Percentiles rank a stretch among this genome's conserved stretches.
Conservation (phyloP, 495 filamentous ascomycete species). For the Lentithecium fluviatile region DNA sequence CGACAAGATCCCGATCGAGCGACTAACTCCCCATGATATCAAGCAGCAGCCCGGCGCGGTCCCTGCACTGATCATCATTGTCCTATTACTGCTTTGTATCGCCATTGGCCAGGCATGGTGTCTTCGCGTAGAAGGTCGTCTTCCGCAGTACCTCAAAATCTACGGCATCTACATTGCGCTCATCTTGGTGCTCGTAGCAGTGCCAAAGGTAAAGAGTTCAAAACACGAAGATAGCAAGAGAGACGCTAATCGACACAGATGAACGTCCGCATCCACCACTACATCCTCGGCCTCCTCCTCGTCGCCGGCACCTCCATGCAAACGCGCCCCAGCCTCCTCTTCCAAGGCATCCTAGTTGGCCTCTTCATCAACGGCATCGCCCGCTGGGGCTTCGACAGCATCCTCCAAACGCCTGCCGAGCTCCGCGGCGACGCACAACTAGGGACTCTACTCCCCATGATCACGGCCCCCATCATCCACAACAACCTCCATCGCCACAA, state of each 20-base stretch:
- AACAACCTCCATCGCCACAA: slow-evolving; percentile 35
- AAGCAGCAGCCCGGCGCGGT: slow-evolving; percentile 46
- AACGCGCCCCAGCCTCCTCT: slow-evolving; percentile 73
- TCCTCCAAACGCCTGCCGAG: slow-evolving; percentile 78
- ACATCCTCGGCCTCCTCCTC: slow-evolving; percentile 81
- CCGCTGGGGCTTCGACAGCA: slow-evolving; percentile 86
- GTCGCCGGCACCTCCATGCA: slow-evolving; percentile 80
- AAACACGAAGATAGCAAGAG: too few species aligned
- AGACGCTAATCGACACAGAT: slow-evolving; percentile 42
- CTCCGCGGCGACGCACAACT: slow-evolving; percentile 69
- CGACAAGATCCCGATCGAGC: slow-evolving; percentile 48
- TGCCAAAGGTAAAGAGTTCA: slow-evolving; percentile 53
- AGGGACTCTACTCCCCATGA: slow-evolving; percentile 64
- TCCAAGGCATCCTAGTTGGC: slow-evolving; percentile 84
- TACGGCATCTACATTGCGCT: slow-evolving; percentile 56
- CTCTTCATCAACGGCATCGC: slow-evolving; percentile 91
- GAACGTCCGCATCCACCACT: slow-evolving; percentile 91
- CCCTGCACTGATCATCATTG: slow-evolving; percentile 44
- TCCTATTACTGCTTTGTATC: slow-evolving; percentile 43
- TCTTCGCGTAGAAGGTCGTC: slow-evolving; percentile 45
- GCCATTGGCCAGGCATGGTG: slow-evolving; percentile 47
- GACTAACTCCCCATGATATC: slow-evolving; percentile 47
- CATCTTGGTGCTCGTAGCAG: slow-evolving; percentile 56
- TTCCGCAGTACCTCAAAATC: slow-evolving; percentile 49
- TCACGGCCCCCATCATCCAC: slow-evolving; percentile 49